Percentiles rank a stretch among this genome's conserved stretches.
phyloP scores from a whole-genome alignment of 2,329 filamentous ascomycete species.

The Pestalotiopsis sp. region DNA sequence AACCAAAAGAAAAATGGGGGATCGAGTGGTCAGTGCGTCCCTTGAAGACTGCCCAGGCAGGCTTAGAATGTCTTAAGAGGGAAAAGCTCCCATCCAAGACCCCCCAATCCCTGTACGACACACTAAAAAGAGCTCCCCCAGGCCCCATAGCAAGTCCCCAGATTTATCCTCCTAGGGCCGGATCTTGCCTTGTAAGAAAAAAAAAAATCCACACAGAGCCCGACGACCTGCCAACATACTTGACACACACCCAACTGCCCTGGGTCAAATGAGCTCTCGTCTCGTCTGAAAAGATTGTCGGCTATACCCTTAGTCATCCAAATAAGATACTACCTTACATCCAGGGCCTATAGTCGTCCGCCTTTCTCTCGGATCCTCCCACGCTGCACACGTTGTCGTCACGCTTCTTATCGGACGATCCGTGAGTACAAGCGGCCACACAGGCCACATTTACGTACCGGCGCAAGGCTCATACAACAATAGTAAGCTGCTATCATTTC shows the following conservation, averaged over 20 bases:
- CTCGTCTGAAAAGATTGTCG: background rate
- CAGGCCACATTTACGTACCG: too few relatives aligned
- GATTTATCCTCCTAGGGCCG: background rate
- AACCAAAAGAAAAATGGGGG: background rate
- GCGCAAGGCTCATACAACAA: too few relatives aligned
- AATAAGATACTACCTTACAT: background rate
- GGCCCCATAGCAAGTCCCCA: background rate
- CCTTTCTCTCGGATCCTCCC: background rate
- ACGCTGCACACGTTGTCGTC: background rate
- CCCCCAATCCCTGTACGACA: background rate
- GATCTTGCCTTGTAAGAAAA: background rate
- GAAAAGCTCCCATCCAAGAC: background rate
- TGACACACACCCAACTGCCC: background rate
- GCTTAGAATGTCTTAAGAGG: background rate
- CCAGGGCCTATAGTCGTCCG: background rate
- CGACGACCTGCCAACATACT: background rate
- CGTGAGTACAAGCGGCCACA: too few relatives aligned
- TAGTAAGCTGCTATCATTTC: too few relatives aligned
- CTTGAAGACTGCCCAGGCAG: background rate
- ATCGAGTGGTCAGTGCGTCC: background rate
- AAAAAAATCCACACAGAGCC: background rate
- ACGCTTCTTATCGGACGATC: too few relatives aligned
- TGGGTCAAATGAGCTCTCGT: too few relatives aligned
- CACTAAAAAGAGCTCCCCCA: background rate
- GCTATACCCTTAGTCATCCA: background rate